Evolutionary conservation across 805 yeast species (phyloP), one percentile per base, ranked within the genome.

Genomic region (Candida anglica): DNA sequence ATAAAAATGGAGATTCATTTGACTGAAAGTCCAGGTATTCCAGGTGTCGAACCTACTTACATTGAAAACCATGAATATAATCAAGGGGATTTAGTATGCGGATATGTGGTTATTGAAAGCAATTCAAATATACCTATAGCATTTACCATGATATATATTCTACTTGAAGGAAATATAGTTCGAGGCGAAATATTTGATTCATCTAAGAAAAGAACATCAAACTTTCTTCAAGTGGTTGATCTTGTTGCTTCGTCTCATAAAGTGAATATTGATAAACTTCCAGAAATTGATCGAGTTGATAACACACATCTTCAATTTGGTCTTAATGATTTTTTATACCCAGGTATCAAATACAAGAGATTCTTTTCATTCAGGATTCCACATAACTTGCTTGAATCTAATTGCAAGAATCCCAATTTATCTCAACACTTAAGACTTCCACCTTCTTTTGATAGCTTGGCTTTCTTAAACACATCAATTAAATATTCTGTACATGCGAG

Each of bases 321-420:
- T 9, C 9, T 9, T 11, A 41, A 47, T 14, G 51, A 56, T 39
- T 37, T 52, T 6, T 46, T 66, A 9, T 33, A 47, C 23, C 68
- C 69, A 2, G 44, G 47, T 28, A 44, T 52, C 15, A 52, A 57
- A 6, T 66, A 66, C 40, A 65, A 63, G 42, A 62, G 60, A 40
- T 63, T 61, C 41, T 66, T 65, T 43, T 53, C 62, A 8, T 66
- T 66, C 46, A 57, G 53, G 27, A 34, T 66, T n/a, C 71, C 71
- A 1, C 60, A 54, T 34, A 56, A 52, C 30, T 42, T 63, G 19
- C 46, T 65, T 17, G 70, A 65, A 22, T 34, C 26, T 10, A 27
- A 21, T 15, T 37, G 37, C 18, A 30, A 15, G 10, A 22, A 20
- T 15, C 5, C 10, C 23, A 17, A 16, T 14, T 6, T 32, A 5